phyloP scores from a whole-genome alignment of 73 alveolate genomes.

The Paramecium caudatum region DNA sequence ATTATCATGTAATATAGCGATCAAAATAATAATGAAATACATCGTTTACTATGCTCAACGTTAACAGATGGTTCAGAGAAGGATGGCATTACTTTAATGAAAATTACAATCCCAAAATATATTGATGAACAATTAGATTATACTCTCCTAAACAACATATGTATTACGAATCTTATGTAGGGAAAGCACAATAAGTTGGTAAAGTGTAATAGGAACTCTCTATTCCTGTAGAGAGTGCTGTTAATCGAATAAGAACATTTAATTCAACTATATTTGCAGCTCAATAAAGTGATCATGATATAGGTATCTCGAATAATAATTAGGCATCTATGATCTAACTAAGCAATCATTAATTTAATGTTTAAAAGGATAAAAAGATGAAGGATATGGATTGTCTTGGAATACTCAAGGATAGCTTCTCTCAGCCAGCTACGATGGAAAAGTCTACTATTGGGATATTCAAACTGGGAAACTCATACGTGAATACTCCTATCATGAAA shows the following conservation, averaged over 20 bases:
- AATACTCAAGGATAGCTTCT: constrained; percentile 82
- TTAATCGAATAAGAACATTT: constrained; percentile 95
- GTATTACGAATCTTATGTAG: background rate
- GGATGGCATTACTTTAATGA: background rate
- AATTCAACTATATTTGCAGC: constrained; percentile 94
- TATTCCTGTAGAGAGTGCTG: constrained; percentile 84
- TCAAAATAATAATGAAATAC: constrained; percentile 47
- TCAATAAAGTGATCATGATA: constrained; percentile 92
- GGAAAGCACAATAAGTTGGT: constrained; percentile 37
- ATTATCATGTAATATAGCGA: background rate
- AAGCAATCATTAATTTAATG: constrained; percentile 89
- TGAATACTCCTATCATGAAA: constrained; percentile 68
- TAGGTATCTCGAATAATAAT: constrained; percentile 64
- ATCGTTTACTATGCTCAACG: constrained; percentile 1
- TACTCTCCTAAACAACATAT: background rate
- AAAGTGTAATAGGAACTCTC: background rate
- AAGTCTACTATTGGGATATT: constrained; percentile 94
- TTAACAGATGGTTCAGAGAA: background rate
- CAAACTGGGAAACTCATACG: constrained; percentile 74
- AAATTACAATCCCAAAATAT: background rate
- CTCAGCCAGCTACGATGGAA: constrained; percentile 95
- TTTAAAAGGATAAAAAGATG: constrained; percentile 93
- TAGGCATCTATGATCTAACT: constrained; percentile 87
- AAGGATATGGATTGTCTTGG: constrained; percentile 85
- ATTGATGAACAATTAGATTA: constrained; percentile 7